phyloP scores from a whole-genome alignment of 163 green algal genomes.

The Smithsoniella earleae region DNA sequence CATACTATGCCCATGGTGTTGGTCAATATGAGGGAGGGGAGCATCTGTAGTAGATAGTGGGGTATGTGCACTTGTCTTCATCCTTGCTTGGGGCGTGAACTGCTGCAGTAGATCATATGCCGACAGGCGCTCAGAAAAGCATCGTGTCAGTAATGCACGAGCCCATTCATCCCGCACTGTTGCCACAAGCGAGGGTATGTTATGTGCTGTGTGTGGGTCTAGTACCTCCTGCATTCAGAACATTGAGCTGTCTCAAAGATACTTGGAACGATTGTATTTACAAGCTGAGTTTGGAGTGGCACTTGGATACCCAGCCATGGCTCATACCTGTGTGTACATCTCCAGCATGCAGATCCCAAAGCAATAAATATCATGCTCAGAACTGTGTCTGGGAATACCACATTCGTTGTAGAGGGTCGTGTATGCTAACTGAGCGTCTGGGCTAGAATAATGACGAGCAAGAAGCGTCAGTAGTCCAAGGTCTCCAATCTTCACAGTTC shows the following conservation, averaged over 20 bases:
- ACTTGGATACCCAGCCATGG: too few species aligned
- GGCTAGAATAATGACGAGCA: conserved; percentile 49
- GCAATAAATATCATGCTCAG: conserved; percentile 75
- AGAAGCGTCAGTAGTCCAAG: conserved; percentile 77
- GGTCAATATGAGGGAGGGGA: neutral
- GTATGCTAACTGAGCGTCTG: conserved; percentile 32
- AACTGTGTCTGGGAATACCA: conserved; percentile 32
- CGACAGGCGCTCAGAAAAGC: conserved; percentile 3
- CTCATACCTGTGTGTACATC: conserved; percentile 60
- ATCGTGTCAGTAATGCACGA: conserved; percentile 1
- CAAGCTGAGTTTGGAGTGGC: too few species aligned
- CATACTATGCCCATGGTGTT: too few species aligned
- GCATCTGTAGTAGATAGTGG: neutral
- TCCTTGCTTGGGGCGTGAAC: neutral
- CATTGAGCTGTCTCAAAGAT: too few species aligned
- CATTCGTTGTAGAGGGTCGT: neutral
- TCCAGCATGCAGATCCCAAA: conserved; percentile 87
- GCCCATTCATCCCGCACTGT: conserved; percentile 20
- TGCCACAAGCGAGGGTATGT: neutral
- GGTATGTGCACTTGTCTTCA: conserved; percentile 8
- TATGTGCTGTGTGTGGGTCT: neutral
- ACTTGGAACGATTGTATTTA: too few species aligned
- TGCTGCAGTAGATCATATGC: neutral
- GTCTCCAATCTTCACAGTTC: conserved; percentile 92
- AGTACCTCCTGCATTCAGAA: neutral